These are phyloP conservation scores for Xanthoconium purpureum DNA, from an alignment of 768 basidiomycete genomes.

Conservation along the genomic window DNA sequence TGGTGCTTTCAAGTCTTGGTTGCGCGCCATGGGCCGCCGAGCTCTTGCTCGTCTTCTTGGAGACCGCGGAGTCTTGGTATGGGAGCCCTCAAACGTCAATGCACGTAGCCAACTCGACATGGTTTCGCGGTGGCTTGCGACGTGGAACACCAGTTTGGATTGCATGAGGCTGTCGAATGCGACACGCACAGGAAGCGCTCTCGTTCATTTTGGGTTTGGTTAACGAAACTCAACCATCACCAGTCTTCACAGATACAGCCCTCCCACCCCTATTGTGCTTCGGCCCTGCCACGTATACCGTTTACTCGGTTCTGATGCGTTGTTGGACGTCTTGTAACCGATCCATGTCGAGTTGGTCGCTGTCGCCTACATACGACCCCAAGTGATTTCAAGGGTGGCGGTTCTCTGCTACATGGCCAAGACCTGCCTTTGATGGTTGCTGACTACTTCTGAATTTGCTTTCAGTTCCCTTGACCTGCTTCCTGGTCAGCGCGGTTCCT, in stretches of 20 bases:
- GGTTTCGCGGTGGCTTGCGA: constrained; percentile 42
- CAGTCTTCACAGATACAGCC: constrained; percentile 19
- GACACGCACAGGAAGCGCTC: constrained; percentile 37
- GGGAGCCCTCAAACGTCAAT: constrained; percentile 50
- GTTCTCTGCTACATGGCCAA: constrained; percentile 23
- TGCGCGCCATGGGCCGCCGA: constrained; percentile 49
- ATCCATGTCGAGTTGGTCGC: constrained; percentile 7
- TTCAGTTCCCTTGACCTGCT: constrained; percentile 25
- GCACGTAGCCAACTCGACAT: constrained; percentile 52
- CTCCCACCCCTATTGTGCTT: constrained; percentile 22
- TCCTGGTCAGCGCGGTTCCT: constrained; percentile 9
- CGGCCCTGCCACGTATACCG: constrained; percentile 33
- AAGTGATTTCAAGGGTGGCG: not conserved
- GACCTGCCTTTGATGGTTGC: constrained; percentile 29
- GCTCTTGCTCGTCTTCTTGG: constrained; percentile 18
- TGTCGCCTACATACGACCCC: not conserved
- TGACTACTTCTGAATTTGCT: constrained; percentile 15
- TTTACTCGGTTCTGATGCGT: constrained; percentile 36
- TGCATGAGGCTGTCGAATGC: constrained; percentile 23
- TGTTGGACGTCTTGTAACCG: constrained; percentile 18
- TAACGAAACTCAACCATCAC: constrained; percentile 12
- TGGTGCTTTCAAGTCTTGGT: constrained; percentile 52
- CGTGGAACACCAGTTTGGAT: constrained; percentile 21
- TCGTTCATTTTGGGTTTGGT: constrained; percentile 6
- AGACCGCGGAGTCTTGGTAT: constrained; percentile 24